phyloP scores from a whole-genome alignment of 257 asterid genomes.

The Gardenia jasminoides region DNA sequence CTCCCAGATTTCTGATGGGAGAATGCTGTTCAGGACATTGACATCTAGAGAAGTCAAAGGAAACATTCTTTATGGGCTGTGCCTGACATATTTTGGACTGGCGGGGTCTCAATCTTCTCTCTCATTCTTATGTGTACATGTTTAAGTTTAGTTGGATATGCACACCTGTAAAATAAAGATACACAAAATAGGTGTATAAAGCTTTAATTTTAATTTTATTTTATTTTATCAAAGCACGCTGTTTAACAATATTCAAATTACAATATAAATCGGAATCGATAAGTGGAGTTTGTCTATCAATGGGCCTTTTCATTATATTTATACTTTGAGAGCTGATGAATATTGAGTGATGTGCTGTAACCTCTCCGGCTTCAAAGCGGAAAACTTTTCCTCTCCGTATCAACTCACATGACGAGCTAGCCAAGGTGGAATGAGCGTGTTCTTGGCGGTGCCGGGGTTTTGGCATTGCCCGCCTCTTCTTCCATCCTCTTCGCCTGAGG shows the following conservation, averaged over 20 bases:
- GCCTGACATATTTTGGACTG: too few species aligned
- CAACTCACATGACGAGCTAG: constrained; percentile 30
- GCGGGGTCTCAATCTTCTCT: neutral
- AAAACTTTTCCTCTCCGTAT: neutral
- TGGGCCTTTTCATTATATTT: neutral
- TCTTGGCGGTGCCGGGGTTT: too few species aligned
- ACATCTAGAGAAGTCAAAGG: neutral
- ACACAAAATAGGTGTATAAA: neutral
- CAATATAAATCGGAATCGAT: neutral
- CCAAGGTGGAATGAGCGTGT: constrained; percentile 38
- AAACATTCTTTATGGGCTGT: neutral
- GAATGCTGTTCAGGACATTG: neutral
- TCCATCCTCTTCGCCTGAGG: neutral
- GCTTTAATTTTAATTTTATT: too few species aligned
- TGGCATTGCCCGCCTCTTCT: constrained; percentile 17
- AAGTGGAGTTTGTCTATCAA: neutral
- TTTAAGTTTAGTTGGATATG: too few species aligned
- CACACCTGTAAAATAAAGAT: neutral
- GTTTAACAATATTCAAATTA: neutral
- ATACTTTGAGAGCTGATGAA: neutral
- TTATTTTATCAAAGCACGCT: too few species aligned
- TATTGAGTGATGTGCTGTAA: neutral
- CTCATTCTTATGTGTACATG: neutral
- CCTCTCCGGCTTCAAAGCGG: neutral
- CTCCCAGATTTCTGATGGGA: neutral